A percentile compares a stretch with the other conserved stretches of the same genome.
phyloP scores from a whole-genome alignment of 768 basidiomycete genomes.

The Boletus rubroflammeus region DNA sequence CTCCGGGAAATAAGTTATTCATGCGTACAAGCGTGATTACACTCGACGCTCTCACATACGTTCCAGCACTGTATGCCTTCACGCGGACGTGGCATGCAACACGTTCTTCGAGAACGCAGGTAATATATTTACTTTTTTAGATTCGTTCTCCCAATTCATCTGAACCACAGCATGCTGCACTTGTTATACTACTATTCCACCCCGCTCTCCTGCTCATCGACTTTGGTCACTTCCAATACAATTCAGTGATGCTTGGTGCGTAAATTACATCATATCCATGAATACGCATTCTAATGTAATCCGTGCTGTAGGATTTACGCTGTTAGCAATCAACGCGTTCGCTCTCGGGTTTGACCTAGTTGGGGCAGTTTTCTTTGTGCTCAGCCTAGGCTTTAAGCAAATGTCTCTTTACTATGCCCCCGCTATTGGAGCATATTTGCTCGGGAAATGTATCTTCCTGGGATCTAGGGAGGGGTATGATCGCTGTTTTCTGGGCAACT shows the following conservation, averaged over 20 bases:
- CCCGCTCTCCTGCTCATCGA: slow-evolving; percentile 84
- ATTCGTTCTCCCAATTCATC: neutral
- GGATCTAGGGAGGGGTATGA: slow-evolving; percentile 68
- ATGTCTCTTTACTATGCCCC: slow-evolving; percentile 96
- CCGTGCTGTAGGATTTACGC: slow-evolving; percentile 53
- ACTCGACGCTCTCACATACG: slow-evolving; percentile 68
- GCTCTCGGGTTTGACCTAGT: slow-evolving; percentile 63
- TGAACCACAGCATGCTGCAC: slow-evolving; percentile 42
- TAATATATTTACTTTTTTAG: slow-evolving; percentile 28
- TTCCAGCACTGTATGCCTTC: slow-evolving; percentile 71
- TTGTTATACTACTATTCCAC: slow-evolving; percentile 73
- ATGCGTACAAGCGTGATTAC: slow-evolving; percentile 77
- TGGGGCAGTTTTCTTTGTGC: slow-evolving; percentile 76
- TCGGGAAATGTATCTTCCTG: slow-evolving; percentile 85
- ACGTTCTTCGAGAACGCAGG: slow-evolving; percentile 77
- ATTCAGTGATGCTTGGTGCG: slow-evolving; percentile 87
- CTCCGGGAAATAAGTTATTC: slow-evolving; percentile 59
- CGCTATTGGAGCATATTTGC: slow-evolving; percentile 83
- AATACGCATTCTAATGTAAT: neutral
- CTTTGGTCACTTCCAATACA: slow-evolving; percentile 95
- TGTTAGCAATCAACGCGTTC: slow-evolving; percentile 69
- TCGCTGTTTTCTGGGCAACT: neutral
- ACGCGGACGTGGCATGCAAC: slow-evolving; percentile 59
- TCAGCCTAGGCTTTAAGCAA: slow-evolving; percentile 91
- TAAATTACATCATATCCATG: slow-evolving; percentile 6